Evolutionary conservation across 306 rosid genomes (phyloP).

Genomic region (Corylus americana): DNA sequence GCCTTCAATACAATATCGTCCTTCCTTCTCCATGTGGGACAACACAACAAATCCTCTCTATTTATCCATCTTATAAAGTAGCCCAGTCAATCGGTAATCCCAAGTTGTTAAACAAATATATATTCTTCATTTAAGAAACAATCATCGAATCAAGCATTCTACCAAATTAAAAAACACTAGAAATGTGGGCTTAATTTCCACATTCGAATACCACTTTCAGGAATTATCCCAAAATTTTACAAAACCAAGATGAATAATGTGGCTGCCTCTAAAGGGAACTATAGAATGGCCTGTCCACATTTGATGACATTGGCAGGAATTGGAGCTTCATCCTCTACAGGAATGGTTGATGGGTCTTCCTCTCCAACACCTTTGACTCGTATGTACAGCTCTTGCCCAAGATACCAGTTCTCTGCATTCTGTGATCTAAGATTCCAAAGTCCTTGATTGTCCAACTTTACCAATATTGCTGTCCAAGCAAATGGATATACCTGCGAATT

Average conservation of each 20-base stretch:
- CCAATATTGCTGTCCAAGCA: slow-evolving; percentile 4
- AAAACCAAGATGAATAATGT: not conserved
- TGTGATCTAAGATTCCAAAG: slow-evolving; percentile 10
- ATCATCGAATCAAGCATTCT: not conserved
- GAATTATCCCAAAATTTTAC: not conserved
- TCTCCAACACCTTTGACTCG: slow-evolving; percentile 5
- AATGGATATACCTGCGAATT: not conserved
- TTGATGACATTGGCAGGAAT: not conserved
- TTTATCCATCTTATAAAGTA: not conserved
- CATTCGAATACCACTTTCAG: not conserved
- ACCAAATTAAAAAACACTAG: not conserved
- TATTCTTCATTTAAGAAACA: not conserved
- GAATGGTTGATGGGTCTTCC: slow-evolving; percentile 8
- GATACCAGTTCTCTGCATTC: slow-evolving; percentile 2
- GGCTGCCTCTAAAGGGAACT: not conserved
- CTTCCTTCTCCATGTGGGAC: slow-evolving; percentile 43
- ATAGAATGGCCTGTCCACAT: not conserved
- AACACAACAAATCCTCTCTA: not conserved
- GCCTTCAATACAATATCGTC: no score
- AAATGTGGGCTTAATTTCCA: not conserved
- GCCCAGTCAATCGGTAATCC: not conserved
- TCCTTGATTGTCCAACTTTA: slow-evolving; percentile 3
- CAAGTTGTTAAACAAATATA: no score
- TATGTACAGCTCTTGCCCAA: slow-evolving; percentile 5
- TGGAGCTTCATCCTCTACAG: not conserved